Evolutionary conservation across 805 yeast species (phyloP), one percentile per base, ranked within the genome.

Genomic region (Candida dendrica): DNA sequence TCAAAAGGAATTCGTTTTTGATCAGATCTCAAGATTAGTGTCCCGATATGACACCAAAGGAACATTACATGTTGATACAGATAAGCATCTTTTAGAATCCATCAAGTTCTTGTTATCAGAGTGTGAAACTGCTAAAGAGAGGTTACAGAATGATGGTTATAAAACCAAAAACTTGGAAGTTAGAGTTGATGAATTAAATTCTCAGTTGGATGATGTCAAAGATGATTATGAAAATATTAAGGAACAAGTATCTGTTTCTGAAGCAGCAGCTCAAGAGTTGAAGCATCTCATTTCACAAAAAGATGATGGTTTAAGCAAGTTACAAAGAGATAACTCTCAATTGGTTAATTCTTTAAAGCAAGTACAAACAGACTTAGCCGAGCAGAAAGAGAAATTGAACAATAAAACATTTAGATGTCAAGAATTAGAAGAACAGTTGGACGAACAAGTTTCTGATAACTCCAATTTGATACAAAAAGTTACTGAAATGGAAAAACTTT

Each of bases 141-240:
- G 34, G 14, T 13, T 36, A 11, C 4, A 16, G 16, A 37, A 41
- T 13, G 34, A 32, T 15, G 16, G 15, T 16, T 1, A 41, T 41
- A 43, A 38, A 44, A 19, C 20, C 17, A 2, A 27, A 40, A 2
- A 2, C 38, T 11, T 29, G 19, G 11, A 42, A 43, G 10, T 43
- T 39, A n/a, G 14, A 43, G 9, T 40, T 46, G 3, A 37, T 37
- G 13, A 36, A 36, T 14, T 32, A 13, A 38, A 39, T n/a, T 6
- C 24, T 5, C 42, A 43, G 15, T 34, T 46, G 20, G 49, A 46
- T 8, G 16, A 16, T 6, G 14, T 29, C 13, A 14, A 20, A 18
- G 10, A n/a, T n/a, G n/a, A n/a, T n/a, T n/a, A n/a, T n/a, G n/a
- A 16, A 29, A 17, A 7, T 4, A 16, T 27, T 2, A 37, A 27